A percentile compares a stretch with the other conserved stretches of the same genome.
These are phyloP conservation scores for Trifolium fragiferum DNA, from an alignment of 306 rosid species.

Conservation along the genomic window DNA sequence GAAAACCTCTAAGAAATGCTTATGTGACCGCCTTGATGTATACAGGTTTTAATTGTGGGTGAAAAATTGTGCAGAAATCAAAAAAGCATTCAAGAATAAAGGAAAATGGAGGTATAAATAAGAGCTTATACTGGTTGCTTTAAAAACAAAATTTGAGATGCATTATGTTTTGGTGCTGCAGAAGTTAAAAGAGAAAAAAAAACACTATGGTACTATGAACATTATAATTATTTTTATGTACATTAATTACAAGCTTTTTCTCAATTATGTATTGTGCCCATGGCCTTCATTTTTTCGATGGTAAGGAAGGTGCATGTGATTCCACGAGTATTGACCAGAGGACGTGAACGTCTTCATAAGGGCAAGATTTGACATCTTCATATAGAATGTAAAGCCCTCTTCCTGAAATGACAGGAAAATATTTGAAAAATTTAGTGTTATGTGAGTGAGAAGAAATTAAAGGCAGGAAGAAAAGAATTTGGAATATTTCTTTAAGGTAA, in stretches of 20 bases:
- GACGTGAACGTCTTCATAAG: slow-evolving; percentile 85
- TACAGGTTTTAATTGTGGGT: slow-evolving; percentile 9
- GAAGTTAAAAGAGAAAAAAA: slow-evolving; percentile 31
- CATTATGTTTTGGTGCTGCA: slow-evolving; percentile 34
- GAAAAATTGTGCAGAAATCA: slow-evolving; percentile 35
- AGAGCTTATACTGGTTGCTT: slow-evolving; percentile 8
- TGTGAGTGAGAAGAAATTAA: neutral
- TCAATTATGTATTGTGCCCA: slow-evolving; percentile 36
- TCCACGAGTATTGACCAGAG: slow-evolving; percentile 95
- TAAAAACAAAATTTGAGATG: slow-evolving; percentile 41
- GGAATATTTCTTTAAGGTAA: neutral
- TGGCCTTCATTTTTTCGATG: slow-evolving; percentile 54
- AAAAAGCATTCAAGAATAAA: slow-evolving; percentile 1
- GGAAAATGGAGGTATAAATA: slow-evolving; percentile 16
- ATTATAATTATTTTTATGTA: slow-evolving; percentile 45
- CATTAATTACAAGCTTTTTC: slow-evolving; percentile 36
- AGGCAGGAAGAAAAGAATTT: slow-evolving; percentile 15
- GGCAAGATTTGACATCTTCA: slow-evolving; percentile 92
- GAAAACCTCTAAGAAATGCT: slow-evolving; percentile 8
- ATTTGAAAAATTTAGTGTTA: neutral
- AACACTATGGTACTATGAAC: slow-evolving; percentile 39
- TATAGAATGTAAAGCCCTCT: slow-evolving; percentile 90
- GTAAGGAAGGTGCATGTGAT: slow-evolving; percentile 63
- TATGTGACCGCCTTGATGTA: neutral
- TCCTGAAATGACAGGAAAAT: slow-evolving; percentile 50